Conservation (phyloP, 371 early-diverging fungal species). For the Mucor ambiguus region DNA sequence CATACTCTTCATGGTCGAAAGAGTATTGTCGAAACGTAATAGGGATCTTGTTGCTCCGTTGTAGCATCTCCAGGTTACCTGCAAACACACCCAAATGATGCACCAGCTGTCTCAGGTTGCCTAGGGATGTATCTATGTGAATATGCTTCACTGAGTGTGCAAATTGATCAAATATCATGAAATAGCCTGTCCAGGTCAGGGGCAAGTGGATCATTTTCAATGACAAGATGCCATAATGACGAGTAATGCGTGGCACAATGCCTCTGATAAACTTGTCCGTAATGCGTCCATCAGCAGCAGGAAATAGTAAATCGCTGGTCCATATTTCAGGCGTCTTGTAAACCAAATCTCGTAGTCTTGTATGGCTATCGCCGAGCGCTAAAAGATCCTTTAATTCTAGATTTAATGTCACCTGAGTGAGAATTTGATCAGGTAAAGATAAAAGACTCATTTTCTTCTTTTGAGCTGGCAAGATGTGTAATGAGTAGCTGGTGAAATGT, state of each 20-base stretch:
- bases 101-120: slow-evolving; percentile 20
- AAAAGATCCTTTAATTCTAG: slow-evolving; percentile 20
- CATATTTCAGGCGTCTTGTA: slow-evolving; percentile 38
- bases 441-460: slow-evolving; percentile 9
- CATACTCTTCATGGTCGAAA: slow-evolving; percentile 31
- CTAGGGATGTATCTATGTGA: slow-evolving; percentile 21
- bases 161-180: slow-evolving; percentile 50
- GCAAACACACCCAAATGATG: slow-evolving; percentile 44
- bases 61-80: slow-evolving; percentile 38
- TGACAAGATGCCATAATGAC: slow-evolving; percentile 37
- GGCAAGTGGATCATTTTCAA: slow-evolving; percentile 36
- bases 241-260: slow-evolving; percentile 39
- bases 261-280: slow-evolving; percentile 37
- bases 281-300: slow-evolving; percentile 27
- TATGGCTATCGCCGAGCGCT: slow-evolving; percentile 19
- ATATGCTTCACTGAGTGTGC: slow-evolving; percentile 43
- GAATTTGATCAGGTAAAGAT: slow-evolving; percentile 18
- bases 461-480: neutral
- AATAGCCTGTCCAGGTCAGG: slow-evolving; percentile 38
- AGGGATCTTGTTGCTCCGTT: slow-evolving; percentile 42
- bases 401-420: slow-evolving; percentile 9
- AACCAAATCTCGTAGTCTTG: slow-evolving; percentile 18
- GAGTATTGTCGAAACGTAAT: slow-evolving; percentile 47
- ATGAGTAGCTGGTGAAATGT: neutral
- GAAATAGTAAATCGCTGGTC: slow-evolving; percentile 39